Conservation (phyloP, 805 yeast genomes). For the Saturnispora silvae region DNA sequence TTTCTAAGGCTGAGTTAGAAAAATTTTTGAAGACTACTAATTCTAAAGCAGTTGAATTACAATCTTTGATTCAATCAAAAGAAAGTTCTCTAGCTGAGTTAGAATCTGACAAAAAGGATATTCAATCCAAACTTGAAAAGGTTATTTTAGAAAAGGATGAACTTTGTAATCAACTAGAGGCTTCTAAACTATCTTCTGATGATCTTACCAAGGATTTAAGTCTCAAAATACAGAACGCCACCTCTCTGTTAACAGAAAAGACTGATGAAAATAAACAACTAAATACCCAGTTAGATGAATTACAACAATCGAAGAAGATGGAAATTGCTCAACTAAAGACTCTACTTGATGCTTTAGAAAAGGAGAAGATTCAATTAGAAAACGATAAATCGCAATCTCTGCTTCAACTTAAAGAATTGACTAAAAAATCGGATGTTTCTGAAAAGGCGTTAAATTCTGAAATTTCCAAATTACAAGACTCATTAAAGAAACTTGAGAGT, state of each 20-base stretch:
- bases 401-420: too few relatives aligned
- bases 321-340: neutral
- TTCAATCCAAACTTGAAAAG: neutral
- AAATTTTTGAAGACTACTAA: too few relatives aligned
- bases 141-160: neutral
- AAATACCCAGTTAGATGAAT: neutral
- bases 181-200: neutral
- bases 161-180: neutral
- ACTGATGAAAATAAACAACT: neutral
- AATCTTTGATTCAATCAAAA: neutral
- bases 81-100: too few relatives aligned
- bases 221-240: neutral
- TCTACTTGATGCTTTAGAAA: neutral
- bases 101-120: neutral
- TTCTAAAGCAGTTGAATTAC: neutral
- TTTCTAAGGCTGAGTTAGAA: neutral
- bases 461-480: neutral
- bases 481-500: neutral
- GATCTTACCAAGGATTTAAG: neutral
- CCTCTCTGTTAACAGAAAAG: neutral
- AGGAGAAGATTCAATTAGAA: neutral
- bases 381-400: too few relatives aligned
- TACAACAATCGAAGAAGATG: neutral
- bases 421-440: too few relatives aligned
- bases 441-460: too few relatives aligned